These are phyloP conservation scores for Amanita pseudoporphyria DNA, from an alignment of 768 basidiomycete genomes.

Conservation along the genomic window DNA sequence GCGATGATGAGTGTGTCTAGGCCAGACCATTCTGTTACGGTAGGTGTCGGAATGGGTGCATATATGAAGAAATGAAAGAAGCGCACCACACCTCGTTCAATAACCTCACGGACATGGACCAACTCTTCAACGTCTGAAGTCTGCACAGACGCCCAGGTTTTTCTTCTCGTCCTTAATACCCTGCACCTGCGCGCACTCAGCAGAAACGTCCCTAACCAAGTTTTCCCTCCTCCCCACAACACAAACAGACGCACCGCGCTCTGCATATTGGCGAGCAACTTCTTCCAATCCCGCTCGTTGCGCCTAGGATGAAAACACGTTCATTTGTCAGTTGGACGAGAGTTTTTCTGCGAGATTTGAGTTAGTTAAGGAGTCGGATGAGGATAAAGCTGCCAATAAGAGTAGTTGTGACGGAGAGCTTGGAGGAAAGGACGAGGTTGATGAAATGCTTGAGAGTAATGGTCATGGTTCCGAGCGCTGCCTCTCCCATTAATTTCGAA, in stretches of 20 bases:
- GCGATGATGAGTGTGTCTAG: constrained; percentile 76
- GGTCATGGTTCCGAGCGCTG: too few species aligned
- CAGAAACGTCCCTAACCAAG: constrained; percentile 46
- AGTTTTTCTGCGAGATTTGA: constrained; percentile 20
- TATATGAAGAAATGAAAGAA: constrained; percentile 3
- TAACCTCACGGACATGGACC: constrained; percentile 39
- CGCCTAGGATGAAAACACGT: constrained; percentile 75
- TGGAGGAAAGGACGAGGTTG: not conserved
- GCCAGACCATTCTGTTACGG: constrained; percentile 59
- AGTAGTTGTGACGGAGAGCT: not conserved
- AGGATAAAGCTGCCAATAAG: not conserved
- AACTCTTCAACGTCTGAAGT: constrained; percentile 64
- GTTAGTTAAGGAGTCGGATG: constrained; percentile 9
- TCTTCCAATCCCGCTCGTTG: constrained; percentile 75
- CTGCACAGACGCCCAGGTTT: constrained; percentile 45
- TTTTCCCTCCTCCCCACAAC: constrained; percentile 57
- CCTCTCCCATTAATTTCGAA: too few species aligned
- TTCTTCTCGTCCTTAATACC: constrained; percentile 16
- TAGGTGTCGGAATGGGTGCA: not conserved
- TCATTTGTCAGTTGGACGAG: constrained; percentile 40
- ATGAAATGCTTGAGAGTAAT: too few species aligned
- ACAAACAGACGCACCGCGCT: constrained; percentile 67
- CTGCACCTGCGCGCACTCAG: constrained; percentile 50
- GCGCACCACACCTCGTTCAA: constrained; percentile 55
- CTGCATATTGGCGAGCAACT: constrained; percentile 57